Evolutionary conservation across 306 rosid species (phyloP), one percentile per base, ranked within the genome.

Genomic region (Abrus precatorius): DNA sequence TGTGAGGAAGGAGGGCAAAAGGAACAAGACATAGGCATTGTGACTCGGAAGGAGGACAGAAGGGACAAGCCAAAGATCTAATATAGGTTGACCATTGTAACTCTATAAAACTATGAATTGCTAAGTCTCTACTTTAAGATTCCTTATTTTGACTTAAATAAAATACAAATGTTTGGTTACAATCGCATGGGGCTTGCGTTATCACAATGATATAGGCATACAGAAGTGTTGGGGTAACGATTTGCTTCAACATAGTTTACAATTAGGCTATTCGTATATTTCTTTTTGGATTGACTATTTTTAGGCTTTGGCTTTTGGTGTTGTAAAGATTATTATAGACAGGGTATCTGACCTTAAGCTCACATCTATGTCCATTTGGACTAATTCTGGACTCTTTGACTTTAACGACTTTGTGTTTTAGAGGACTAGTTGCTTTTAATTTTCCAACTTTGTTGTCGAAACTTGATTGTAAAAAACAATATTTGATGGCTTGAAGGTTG

Each of bases 361-460:
- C 60, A 48, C 32, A 1, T 32, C 32, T 1, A 7, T 32, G 48
- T 49, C 76, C 76, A 71, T 71, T 71, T 71, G 76, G 61, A 71
- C n/a, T 7, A 50, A 70, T n/a, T 33, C 9, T 50, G 12, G 9
- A 36, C 0, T 30, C 29, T 32, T n/a, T 70, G 76, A 70, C 59
- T 12, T 3, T 11, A 6, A 43, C 9, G 50, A 65, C 27, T 32
- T 41, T 65, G 1, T 8, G 28, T 64, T 64, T 64, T 63, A 11
- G 20, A 3, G 49, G 13, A 3, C 2, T 4, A 3, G 9, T 59
- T 10, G 36, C 9, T 67, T n/a, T 27, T 9, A 45, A 65, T 29
- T 66, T 67, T 68, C 45, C 6, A 68, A 10, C 40, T 9, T 68
- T n/a, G 1, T 27, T 28, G 41, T 68, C 38, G 10, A 68, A 67